Conservation (phyloP, 306 rosid species). For the Amphicarpaea edgeworthii region DNA sequence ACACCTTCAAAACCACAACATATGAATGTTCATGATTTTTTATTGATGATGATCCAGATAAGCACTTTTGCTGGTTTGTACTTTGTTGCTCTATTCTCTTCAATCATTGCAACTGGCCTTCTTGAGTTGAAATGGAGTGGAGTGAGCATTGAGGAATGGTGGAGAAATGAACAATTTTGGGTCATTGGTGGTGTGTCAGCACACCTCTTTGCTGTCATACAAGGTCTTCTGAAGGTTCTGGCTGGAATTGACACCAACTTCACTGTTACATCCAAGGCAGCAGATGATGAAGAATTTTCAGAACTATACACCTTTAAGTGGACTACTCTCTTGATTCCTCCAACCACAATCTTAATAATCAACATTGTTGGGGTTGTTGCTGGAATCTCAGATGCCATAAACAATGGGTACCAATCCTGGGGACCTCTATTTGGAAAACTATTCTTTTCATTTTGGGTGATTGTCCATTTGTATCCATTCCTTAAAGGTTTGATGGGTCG, state of each 20-base stretch:
- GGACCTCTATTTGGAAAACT: conserved; percentile 98
- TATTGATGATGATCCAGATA: conserved; percentile 67
- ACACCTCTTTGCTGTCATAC: conserved; percentile 87
- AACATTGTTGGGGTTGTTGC: conserved; percentile 96
- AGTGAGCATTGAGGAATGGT: conserved; percentile 98
- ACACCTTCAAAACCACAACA: conserved; percentile 29
- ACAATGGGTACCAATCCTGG: conserved; percentile 94
- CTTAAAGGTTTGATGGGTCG: conserved; percentile 97
- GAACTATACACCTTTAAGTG: conserved; percentile 84
- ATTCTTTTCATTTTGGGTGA: conserved; percentile 97
- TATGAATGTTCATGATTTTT: conserved; percentile 31
- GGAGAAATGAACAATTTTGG: conserved; percentile 99
- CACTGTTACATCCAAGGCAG: conserved; percentile 89
- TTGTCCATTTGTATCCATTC: conserved; percentile 95
- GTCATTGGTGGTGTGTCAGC: conserved; percentile 98
- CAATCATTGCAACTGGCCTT: conserved; percentile 88
- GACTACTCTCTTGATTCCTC: conserved; percentile 96
- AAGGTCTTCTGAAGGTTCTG: conserved; percentile 90
- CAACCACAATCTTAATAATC: conserved; percentile 87
- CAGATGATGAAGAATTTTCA: conserved; percentile 91
- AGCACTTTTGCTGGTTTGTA: conserved; percentile 88
- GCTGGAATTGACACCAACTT: conserved; percentile 94
- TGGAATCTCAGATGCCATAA: conserved; percentile 94
- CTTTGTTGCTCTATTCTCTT: conserved; percentile 83
- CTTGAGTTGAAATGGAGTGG: conserved; percentile 99